Base-by-base conservation (phyloP, 2,329 filamentous ascomycete species). In the Mycosphaerelloides madeirae region DNA sequence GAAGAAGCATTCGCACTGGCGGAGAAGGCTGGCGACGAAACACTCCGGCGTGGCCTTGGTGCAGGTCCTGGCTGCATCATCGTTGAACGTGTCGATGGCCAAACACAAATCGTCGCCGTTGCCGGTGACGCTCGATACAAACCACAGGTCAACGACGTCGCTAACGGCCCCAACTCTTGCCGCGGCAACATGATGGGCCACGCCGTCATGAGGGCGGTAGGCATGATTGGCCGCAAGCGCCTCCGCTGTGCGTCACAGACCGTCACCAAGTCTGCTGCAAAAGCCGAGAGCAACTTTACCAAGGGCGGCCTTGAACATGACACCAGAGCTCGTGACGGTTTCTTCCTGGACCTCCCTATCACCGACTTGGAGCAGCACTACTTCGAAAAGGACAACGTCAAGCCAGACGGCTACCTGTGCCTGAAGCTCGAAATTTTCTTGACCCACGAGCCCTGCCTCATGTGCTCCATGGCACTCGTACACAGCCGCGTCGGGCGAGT, bases 391-490 rank as follows among this genome's bases (percentile, higher is more conserved):
- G 81, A 83, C 57, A 84, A 83, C 59, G 79, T 77, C 31, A 78
- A 75, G 53, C 77, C 79, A 25, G 86, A 88, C 55, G 91, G 91
- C 41, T 98, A 98, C 65, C 80, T 98, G 15, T 97, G 91, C 68
- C 88, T 95, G 55, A 87, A 88, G 43, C 77, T 98, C 22, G 91
- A 97, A 66, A 79, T 98, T 44, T 97, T 96, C 69, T 75, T 94
- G 49, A 95, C 90, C 2, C 90, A 97, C 62, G 93, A 98, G 68
- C 93, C 93, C 4, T 98, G 93, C 64, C 79, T 95, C 48, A 94
- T 95, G 79, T 98, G 93, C 68, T 88, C 86, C 29, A 97, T 97
- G 93, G 93, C 87, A 1, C 85, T 97, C 56, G 75, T 97, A 16
- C 90, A 97, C 64, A 96, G 91, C 7, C 81, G 93, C 39, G 95